Evolutionary conservation across 306 rosid genomes (phyloP).

Genomic region (Heteromeles arbutifolia): DNA sequence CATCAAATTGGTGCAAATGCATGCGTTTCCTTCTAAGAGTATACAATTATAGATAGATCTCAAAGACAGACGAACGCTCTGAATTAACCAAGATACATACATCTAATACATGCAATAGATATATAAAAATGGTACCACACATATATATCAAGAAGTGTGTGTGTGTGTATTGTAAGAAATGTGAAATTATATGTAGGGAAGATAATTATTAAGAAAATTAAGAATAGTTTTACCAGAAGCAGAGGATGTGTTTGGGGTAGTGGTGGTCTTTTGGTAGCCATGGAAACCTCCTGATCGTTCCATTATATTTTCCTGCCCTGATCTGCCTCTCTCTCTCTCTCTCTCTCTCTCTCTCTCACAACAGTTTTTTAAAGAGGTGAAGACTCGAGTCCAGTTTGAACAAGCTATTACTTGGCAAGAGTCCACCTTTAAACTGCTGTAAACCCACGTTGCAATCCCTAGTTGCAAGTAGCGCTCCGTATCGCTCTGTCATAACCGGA

Average conservation of each 20-base stretch:
- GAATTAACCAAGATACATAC: background rate
- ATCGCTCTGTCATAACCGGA: too few relatives aligned
- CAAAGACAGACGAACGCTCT: too few relatives aligned
- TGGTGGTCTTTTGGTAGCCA: constrained; percentile 56
- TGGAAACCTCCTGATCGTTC: constrained; percentile 52
- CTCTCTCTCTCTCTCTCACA: background rate
- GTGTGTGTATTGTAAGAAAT: background rate
- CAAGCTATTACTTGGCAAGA: background rate
- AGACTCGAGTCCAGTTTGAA: background rate
- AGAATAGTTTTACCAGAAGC: background rate
- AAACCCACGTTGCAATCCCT: background rate
- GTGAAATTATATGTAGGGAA: too few relatives aligned
- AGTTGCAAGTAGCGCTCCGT: too few relatives aligned
- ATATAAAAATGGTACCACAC: background rate
- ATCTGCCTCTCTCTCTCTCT: background rate
- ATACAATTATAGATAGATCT: background rate
- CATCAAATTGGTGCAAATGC: background rate
- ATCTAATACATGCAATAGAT: background rate
- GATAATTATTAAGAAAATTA: too few relatives aligned
- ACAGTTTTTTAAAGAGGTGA: background rate
- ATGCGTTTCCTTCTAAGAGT: background rate
- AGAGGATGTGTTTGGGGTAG: constrained; percentile 29
- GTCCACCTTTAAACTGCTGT: background rate
- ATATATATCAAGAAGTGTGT: background rate
- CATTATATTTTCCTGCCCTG: constrained; percentile 20